Percentiles rank a stretch among this genome's conserved stretches.
Conservation (phyloP, 345 rosid species). For the Melastoma malabathricum region DNA sequence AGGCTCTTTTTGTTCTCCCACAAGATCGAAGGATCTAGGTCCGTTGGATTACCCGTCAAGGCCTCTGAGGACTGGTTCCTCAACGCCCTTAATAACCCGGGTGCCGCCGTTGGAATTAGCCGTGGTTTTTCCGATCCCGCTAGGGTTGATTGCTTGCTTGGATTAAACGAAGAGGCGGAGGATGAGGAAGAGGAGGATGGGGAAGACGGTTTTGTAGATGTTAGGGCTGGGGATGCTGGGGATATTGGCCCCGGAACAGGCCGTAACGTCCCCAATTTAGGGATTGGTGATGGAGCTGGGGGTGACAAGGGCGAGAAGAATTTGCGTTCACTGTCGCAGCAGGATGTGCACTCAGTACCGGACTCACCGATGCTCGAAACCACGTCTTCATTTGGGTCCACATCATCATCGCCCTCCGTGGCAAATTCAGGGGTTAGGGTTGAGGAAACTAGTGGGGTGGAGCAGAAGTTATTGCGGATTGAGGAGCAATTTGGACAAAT, state of each 20-base stretch:
- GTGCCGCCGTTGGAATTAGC: constrained; percentile 27
- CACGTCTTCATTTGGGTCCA: constrained; percentile 80
- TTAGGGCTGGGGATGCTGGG: too few species aligned
- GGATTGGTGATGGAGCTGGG: constrained; percentile 4
- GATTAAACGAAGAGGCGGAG: constrained; percentile 43
- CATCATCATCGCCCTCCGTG: constrained; percentile 80
- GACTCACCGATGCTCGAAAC: constrained; percentile 95
- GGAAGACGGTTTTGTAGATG: too few species aligned
- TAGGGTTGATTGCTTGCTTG: constrained; percentile 60
- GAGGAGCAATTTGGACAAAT: constrained; percentile 78
- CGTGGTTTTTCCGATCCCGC: constrained; percentile 69
- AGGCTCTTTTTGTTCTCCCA: constrained; percentile 70
- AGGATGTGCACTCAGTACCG: constrained; percentile 75
- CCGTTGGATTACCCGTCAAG: constrained; percentile 62
- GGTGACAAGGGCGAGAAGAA: constrained; percentile 30
- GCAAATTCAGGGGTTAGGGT: constrained; percentile 72
- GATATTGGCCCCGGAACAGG: not conserved
- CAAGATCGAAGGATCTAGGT: constrained; percentile 63
- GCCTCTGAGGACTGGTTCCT: constrained; percentile 88
- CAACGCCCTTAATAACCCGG: constrained; percentile 48
- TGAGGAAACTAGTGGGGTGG: constrained; percentile 35
- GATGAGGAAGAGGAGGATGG: not conserved
- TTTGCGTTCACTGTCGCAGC: constrained; percentile 8
- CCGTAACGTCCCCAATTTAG: constrained; percentile 1
- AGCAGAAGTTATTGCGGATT: constrained; percentile 53